Conservation (phyloP, 192 early-diverging fungal genomes). For the Coemansia sp. region DNA sequence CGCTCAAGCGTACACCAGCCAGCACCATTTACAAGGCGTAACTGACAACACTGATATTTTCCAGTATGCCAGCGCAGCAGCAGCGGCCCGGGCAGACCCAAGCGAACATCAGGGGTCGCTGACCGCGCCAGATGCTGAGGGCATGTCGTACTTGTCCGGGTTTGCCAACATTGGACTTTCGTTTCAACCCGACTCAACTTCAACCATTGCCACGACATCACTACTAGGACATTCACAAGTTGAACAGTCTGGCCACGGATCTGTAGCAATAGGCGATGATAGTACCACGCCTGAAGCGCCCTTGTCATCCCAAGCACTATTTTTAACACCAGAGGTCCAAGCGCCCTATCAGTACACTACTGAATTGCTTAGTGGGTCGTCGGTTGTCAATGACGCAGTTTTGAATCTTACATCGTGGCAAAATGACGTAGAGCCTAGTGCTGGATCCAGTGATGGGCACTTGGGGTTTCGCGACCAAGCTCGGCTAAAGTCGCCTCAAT, state of each 20-base stretch:
- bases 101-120: background rate
- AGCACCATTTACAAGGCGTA: background rate
- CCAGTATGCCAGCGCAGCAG: background rate
- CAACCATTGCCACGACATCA: background rate
- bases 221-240: background rate
- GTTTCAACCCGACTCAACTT: background rate
- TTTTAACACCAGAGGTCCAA: background rate
- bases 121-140: background rate
- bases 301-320: background rate
- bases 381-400: conserved; percentile 40
- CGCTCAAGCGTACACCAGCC: background rate
- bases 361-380: conserved; percentile 21
- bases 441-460: background rate
- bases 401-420: conserved; percentile 37
- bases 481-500: background rate
- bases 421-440: conserved; percentile 1
- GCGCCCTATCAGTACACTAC: background rate
- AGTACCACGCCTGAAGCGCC: background rate
- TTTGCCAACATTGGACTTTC: background rate
- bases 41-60: background rate
- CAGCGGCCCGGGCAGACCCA: background rate
- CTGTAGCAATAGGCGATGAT: background rate
- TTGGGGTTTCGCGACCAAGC: conserved; percentile 12
- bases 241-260: background rate
- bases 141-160: background rate